phyloP scores from a whole-genome alignment of 208 protist genomes.

The Balamuthia mandrillaris region DNA sequence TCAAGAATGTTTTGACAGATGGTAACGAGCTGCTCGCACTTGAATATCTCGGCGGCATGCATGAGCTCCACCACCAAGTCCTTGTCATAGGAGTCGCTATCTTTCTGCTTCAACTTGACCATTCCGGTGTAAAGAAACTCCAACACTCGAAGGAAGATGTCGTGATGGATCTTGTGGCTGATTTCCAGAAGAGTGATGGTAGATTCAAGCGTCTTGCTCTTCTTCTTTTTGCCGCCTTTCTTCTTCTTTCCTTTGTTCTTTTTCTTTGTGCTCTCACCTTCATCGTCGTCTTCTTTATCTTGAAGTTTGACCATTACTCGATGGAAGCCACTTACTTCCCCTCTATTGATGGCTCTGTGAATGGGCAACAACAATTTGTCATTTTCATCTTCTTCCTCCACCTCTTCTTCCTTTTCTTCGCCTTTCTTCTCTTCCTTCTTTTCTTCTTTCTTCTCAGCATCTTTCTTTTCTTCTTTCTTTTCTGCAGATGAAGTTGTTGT shows the following conservation, averaged over 20 bases:
- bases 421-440: neutral
- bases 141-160: neutral
- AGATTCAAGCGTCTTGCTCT: too few species aligned
- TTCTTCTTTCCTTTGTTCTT: neutral
- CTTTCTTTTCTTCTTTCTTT: neutral
- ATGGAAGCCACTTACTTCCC: neutral
- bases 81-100: neutral
- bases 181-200: neutral
- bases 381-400: neutral
- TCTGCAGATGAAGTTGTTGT: neutral
- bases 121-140: conserved; percentile 49
- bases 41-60: neutral
- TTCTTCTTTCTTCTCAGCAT: neutral
- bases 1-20: conserved; percentile 39
- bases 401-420: neutral
- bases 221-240: neutral
- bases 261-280: neutral
- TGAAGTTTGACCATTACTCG: neutral
- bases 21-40: conserved; percentile 3
- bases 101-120: conserved; percentile 4
- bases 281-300: neutral
- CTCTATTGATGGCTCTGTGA: neutral
- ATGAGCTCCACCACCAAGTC: neutral
- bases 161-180: neutral
- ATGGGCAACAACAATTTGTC: neutral